Base-by-base conservation (phyloP, 1,284 basidiomycete genomes). In the Trichosporon sp. region DNA sequence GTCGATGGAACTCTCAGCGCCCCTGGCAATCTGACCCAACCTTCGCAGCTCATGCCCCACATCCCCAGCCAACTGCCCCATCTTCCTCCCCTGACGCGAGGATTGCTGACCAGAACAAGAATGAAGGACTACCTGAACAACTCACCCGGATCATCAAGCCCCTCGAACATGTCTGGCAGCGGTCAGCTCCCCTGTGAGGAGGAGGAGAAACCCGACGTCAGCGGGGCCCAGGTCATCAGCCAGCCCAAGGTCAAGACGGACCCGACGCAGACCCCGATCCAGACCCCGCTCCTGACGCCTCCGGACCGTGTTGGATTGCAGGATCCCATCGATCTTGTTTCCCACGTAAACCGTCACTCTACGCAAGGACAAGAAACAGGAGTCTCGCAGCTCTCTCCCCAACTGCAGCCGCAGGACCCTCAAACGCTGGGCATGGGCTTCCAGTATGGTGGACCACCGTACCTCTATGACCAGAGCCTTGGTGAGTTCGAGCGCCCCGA, bases 401-500 rank as follows among this genome's bases (percentile, higher is more conserved):
- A 63, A 14, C 21, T 35, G 59, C 59, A n/a, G 16, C 14, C 59
- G 2, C 59, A 63, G 14, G 59, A 63, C 32, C 31, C 16, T 8
- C 59, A 35, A 14, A n/a, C 31, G 2, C n/a, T 63, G 4, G 21
- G 31, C 32, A 35, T 63, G 16, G 16, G 31, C 16, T 63, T 63
- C 59, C 59, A 19, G 32, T 63, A 63, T 14, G 21, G 32, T n/a
- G 31, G 59, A n/a, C 59, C 31, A 2, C 59, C 59, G 14, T 63
- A 63, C 32, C 31, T 63, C 31, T 63, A 63, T 6, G 59, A 63
- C 59, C 59, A 63, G 16, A 63, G 32, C 31, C 32, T 63, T 19
- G 32, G 59, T 63, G 32, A 63, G 59, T 63, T 7, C 32, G 7
- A 32, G 31, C 59, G 31, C n/a, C 16, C 59, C 19, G 51, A 35